Conservation (phyloP, 768 basidiomycete species). For the Austroboletus eburneus region DNA sequence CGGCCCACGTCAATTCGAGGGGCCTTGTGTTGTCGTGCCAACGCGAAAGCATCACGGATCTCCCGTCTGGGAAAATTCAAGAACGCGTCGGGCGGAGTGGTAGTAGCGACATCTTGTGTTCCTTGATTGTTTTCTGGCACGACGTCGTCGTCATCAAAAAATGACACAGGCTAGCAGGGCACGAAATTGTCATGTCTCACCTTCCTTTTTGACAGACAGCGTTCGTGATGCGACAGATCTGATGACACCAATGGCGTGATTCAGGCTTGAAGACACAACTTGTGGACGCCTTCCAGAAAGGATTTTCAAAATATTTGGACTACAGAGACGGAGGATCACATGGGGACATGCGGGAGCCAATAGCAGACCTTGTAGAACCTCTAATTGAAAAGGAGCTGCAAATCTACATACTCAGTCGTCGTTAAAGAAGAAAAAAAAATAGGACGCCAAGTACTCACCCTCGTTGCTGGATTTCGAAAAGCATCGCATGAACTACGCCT, state of each 20-base stretch:
- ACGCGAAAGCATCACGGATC: slow-evolving; percentile 52
- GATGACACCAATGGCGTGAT: slow-evolving; percentile 37
- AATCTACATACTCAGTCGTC: slow-evolving; percentile 34
- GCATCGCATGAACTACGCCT: slow-evolving; percentile 61
- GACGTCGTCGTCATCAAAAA: slow-evolving; percentile 1
- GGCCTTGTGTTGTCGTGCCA: slow-evolving; percentile 58
- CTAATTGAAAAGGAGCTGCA: slow-evolving; percentile 47
- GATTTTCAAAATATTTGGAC: slow-evolving; percentile 46
- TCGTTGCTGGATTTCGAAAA: slow-evolving; percentile 54
- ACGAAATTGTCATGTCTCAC: slow-evolving; percentile 28
- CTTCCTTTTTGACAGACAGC: slow-evolving; percentile 34
- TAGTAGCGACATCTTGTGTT: slow-evolving; percentile 17
- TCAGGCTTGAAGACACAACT: slow-evolving; percentile 27
- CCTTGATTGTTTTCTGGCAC: slow-evolving; percentile 15
- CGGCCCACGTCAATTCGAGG: slow-evolving; percentile 63
- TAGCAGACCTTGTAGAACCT: slow-evolving; percentile 64
- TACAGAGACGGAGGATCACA: slow-evolving; percentile 62
- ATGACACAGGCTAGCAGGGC: not conserved
- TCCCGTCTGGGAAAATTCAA: slow-evolving; percentile 53
- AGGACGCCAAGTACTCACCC: slow-evolving; percentile 37
- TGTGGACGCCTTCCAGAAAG: slow-evolving; percentile 39
- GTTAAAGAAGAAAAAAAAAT: not conserved
- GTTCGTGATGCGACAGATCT: slow-evolving; percentile 37
- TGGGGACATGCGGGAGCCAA: slow-evolving; percentile 61
- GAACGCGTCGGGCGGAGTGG: slow-evolving; percentile 34